Evolutionary conservation across 345 rosid species (phyloP).

Genomic region (Punica granatum): DNA sequence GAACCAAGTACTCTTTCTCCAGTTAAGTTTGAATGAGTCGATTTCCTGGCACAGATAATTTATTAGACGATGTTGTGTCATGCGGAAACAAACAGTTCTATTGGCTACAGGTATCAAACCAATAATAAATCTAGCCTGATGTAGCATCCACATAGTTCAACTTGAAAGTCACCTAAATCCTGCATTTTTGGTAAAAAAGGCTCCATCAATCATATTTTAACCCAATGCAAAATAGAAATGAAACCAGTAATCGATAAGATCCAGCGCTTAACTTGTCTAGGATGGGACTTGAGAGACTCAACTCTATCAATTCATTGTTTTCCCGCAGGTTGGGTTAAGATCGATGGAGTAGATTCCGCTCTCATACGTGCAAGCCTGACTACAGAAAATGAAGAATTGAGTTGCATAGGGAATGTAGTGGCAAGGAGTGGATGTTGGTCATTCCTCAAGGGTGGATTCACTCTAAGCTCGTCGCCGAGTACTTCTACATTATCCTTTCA

Average conservation of each 20-base stretch:
- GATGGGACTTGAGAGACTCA: not conserved
- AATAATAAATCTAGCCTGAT: too few species aligned
- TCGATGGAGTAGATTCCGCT: conserved; percentile 40
- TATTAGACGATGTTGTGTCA: not conserved
- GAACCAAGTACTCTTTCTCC: conserved; percentile 64
- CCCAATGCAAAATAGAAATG: not conserved
- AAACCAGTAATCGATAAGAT: not conserved
- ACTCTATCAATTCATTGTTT: not conserved
- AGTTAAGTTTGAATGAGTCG: conserved; percentile 26
- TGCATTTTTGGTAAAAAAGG: too few species aligned
- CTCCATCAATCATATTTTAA: not conserved
- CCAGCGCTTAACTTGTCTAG: not conserved
- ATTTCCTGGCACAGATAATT: not conserved
- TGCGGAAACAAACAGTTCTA: not conserved
- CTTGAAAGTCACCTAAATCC: too few species aligned
- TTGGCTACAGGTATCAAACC: too few species aligned
- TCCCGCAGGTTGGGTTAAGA: conserved; percentile 60
- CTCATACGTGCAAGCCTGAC: conserved; percentile 54
- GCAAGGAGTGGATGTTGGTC: conserved; percentile 81
- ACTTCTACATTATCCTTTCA: conserved; percentile 40
- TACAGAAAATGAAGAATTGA: conserved; percentile 26
- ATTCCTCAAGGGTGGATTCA: conserved; percentile 88
- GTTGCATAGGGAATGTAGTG: conserved; percentile 63
- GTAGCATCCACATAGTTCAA: too few species aligned
- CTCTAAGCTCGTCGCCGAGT: conserved; percentile 42